Percentiles rank a stretch among this genome's conserved stretches.
Conservation (phyloP, 495 filamentous ascomycete species). For the Delitschia confertaspora region DNA sequence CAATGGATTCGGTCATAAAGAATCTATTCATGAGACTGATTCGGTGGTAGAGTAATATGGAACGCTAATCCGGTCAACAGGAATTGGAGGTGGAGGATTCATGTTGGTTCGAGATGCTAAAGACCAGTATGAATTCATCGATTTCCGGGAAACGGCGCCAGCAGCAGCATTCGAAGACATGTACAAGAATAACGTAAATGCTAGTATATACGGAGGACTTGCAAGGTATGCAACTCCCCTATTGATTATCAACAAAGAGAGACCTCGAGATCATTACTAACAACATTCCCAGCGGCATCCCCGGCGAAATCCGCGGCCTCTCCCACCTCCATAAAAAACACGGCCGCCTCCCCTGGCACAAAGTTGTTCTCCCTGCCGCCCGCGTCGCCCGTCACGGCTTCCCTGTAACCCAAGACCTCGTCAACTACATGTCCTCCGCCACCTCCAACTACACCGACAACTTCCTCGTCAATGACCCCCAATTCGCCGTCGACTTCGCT, state of each 20-base stretch:
- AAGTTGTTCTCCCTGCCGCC: conserved; percentile 62
- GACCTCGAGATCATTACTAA: neutral
- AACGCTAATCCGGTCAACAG: too few relatives aligned
- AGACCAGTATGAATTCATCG: conserved; percentile 64
- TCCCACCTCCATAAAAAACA: conserved; percentile 67
- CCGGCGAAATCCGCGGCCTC: conserved; percentile 72
- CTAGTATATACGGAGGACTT: conserved; percentile 49
- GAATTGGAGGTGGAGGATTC: conserved; percentile 78
- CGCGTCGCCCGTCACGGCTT: conserved; percentile 70
- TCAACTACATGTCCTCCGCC: conserved; percentile 54
- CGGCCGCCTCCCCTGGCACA: conserved; percentile 60
- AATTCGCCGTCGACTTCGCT: conserved; percentile 81
- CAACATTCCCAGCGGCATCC: conserved; percentile 51
- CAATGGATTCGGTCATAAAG: too few relatives aligned
- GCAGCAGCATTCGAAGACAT: conserved; percentile 69
- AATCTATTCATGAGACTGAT: too few relatives aligned
- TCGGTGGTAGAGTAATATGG: too few relatives aligned
- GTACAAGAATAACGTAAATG: conserved; percentile 47
- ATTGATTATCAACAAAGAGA: neutral
- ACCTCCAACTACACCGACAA: conserved; percentile 32
- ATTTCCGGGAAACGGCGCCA: conserved; percentile 81
- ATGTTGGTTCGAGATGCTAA: conserved; percentile 58
- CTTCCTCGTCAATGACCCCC: conserved; percentile 63
- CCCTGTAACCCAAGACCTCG: conserved; percentile 55
- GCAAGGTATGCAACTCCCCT: conserved; percentile 42